Base-by-base conservation (phyloP, 2,329 filamentous ascomycete species). In the Talaromyces pinophilus region DNA sequence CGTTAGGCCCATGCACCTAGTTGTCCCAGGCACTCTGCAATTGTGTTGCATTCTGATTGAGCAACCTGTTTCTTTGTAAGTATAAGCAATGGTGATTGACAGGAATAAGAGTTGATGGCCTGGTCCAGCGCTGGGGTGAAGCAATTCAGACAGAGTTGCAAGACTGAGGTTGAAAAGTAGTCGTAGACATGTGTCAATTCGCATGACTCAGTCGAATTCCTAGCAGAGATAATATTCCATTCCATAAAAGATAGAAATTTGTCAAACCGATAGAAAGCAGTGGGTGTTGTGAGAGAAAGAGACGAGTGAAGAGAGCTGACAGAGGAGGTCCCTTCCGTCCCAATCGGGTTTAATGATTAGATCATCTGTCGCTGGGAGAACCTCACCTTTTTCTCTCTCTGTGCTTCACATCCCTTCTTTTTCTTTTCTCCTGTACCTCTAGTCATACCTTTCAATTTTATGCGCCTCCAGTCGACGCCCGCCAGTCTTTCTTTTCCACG, bases 301-400 rank as follows among this genome's bases (percentile, higher is more conserved):
- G n/a, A 15, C 33, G 59, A 35, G 59, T 35, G 59, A 60, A 10
- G 19, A 7, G 22, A 33, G 19, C 7, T 8, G 22, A 55, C 11
- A 11, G 35, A 52, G 46, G 46, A 40, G 48, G 48, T 22, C n/a
- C 30, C 61, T 42, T 46, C 38, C 30, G 50, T 48, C 62, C 50
- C 38, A 57, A 64, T 64, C 62, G 62, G 62, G 62, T 48, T 46
- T 65, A 44, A 57, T 57, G 54, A 55, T 67, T 59, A 28, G 60
- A 68, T 67, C 65, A 54, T 65, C 30, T 38, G 5, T 40, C 33
- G 10, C 10, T 22, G 28, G 11, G 8, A 15, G 11, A 19, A 22
- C 33, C 33, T 57, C 54, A 25, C 13, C 11, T 52, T 38, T 22
- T 25, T 33, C 28, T n/a, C 8, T 22, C 33, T 15, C 33, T n/a